phyloP scores from a whole-genome alignment of 352 stramenopile genomes.

The Globisporangium uncinulatum region DNA sequence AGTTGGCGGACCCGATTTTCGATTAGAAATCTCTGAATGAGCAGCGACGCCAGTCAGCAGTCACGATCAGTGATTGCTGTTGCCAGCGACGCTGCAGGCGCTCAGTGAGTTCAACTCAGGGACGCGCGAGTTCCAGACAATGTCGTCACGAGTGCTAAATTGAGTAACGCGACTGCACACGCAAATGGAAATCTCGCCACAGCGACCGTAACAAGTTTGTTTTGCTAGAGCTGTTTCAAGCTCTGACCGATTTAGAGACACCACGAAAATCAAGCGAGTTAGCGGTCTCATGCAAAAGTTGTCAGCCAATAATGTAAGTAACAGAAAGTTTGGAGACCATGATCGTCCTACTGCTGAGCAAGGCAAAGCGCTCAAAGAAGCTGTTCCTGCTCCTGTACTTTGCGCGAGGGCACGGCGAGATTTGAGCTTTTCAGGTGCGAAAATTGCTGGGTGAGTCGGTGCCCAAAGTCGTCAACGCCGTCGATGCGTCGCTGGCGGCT shows the following conservation, averaged over 20 bases:
- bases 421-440: not conserved
- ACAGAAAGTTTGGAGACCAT: not conserved
- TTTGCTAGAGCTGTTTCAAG: not conserved
- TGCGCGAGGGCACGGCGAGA: not conserved
- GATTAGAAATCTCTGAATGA: no score
- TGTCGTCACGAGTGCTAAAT: not conserved
- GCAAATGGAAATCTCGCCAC: not conserved
- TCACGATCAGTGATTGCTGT: not conserved
- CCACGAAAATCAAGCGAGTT: not conserved
- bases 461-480: not conserved
- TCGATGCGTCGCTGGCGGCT: not conserved
- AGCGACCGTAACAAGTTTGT: not conserved
- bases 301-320: no score
- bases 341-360: no score
- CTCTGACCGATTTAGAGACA: not conserved
- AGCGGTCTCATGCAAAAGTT: no score
- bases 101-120: not conserved
- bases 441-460: not conserved
- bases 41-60: no score
- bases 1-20: no score
- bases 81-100: not conserved
- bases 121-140: not conserved
- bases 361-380: not conserved
- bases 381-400: not conserved
- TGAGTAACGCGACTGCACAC: not conserved